Conservation (phyloP, 495 filamentous ascomycete genomes). For the Cladorrhinum samala region DNA sequence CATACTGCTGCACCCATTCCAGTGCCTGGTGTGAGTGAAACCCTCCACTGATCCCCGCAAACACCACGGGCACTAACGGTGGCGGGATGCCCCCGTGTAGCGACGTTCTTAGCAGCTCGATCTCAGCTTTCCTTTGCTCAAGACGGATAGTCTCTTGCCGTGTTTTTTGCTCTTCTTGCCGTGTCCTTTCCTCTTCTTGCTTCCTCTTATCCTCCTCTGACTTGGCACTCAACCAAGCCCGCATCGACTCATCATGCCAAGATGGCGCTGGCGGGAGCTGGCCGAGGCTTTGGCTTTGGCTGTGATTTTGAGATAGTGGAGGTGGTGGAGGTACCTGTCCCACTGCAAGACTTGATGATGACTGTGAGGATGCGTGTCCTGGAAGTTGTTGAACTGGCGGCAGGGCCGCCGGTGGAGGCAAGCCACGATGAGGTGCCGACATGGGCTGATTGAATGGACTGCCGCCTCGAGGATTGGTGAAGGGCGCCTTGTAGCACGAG, state of each 20-base stretch:
- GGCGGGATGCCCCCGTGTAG: constrained; percentile 77
- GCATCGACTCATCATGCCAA: constrained; percentile 75
- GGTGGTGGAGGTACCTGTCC: constrained; percentile 32
- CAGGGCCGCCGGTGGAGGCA: constrained; percentile 71
- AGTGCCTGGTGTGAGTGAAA: constrained; percentile 48
- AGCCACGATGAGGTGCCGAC: constrained; percentile 67
- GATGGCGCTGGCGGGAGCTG: constrained; percentile 63
- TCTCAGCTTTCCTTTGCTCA: constrained; percentile 75
- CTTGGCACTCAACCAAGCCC: constrained; percentile 74
- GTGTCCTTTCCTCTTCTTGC: constrained; percentile 84
- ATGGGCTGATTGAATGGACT: constrained; percentile 48
- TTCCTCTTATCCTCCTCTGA: constrained; percentile 81
- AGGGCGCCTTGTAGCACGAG: constrained; percentile 38
- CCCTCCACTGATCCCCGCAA: constrained; percentile 72
- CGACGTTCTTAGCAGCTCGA: constrained; percentile 77
- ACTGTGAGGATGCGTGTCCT: constrained; percentile 23
- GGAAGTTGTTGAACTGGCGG: constrained; percentile 48
- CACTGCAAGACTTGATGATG: constrained; percentile 23
- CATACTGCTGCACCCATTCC: constrained; percentile 72
- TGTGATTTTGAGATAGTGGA: constrained; percentile 19
- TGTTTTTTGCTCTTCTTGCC: constrained; percentile 85
- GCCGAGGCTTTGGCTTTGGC: constrained; percentile 36
- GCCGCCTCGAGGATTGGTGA: constrained; percentile 32
- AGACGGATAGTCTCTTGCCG: constrained; percentile 68
- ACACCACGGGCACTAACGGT: constrained; percentile 80